phyloP scores from a whole-genome alignment of 164 flowering plant genomes.

The Pachysandra terminalis region DNA sequence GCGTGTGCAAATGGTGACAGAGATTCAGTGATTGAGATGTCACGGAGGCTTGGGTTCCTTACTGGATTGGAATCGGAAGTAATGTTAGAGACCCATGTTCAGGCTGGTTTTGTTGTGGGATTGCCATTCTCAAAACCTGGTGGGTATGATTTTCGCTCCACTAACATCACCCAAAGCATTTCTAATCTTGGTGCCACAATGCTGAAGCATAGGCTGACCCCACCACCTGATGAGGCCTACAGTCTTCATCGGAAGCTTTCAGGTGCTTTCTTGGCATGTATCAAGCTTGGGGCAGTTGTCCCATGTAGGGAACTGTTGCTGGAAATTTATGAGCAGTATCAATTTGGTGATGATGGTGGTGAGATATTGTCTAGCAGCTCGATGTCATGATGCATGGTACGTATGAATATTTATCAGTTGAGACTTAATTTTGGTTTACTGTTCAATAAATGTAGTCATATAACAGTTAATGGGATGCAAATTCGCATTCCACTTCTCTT shows the following conservation, averaged over 20 bases:
- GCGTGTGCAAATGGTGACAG: conserved; percentile 80
- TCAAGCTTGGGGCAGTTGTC: conserved; percentile 91
- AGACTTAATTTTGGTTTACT: neutral
- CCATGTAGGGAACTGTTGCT: conserved; percentile 81
- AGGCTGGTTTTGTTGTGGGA: conserved; percentile 90
- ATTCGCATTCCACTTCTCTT: too few species aligned
- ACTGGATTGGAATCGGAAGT: conserved; percentile 80
- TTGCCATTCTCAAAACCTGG: conserved; percentile 83
- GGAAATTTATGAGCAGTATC: conserved; percentile 50
- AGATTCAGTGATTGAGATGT: conserved; percentile 79
- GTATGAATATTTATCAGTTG: neutral
- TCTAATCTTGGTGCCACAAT: conserved; percentile 87
- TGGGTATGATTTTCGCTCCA: conserved; percentile 68
- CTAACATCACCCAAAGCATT: conserved; percentile 71
- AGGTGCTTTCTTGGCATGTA: conserved; percentile 95
- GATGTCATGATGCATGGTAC: conserved; percentile 12
- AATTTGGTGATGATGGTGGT: conserved; percentile 44
- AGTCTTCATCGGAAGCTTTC: conserved; percentile 96
- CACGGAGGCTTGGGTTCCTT: conserved; percentile 81
- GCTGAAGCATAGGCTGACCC: conserved; percentile 88
- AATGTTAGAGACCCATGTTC: conserved; percentile 90
- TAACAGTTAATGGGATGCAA: conserved; percentile 22
- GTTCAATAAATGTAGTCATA: neutral
- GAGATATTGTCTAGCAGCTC: conserved; percentile 30
- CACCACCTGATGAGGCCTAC: conserved; percentile 97